phyloP scores from a whole-genome alignment of 2,329 filamentous ascomycete genomes.

The Lachnellula subtilissima region DNA sequence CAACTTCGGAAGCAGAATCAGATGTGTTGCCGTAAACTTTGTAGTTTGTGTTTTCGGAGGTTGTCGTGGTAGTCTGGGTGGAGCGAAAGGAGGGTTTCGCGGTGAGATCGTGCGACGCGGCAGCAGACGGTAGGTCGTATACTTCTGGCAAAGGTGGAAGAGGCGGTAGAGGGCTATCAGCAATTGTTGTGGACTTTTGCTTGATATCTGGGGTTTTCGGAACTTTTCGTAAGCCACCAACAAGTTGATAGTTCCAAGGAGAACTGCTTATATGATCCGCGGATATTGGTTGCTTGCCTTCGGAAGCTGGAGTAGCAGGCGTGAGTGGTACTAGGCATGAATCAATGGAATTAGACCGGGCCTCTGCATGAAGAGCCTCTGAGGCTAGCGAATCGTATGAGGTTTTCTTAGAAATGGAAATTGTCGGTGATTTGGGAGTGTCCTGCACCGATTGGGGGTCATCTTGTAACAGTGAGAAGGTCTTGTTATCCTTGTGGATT shows the following conservation, averaged over 20 bases:
- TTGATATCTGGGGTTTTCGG: slow-evolving; percentile 32
- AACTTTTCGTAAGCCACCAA: slow-evolving; percentile 33
- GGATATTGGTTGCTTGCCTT: slow-evolving; percentile 24
- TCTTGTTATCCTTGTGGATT: slow-evolving; percentile 30
- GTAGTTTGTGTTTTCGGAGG: slow-evolving; percentile 32
- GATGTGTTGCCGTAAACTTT: slow-evolving; percentile 27
- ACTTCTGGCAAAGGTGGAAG: slow-evolving; percentile 16
- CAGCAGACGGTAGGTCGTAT: slow-evolving; percentile 18
- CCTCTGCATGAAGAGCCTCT: slow-evolving; percentile 18
- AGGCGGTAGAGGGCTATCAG: slow-evolving; percentile 22
- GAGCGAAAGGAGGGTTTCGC: slow-evolving; percentile 32
- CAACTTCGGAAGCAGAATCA: slow-evolving; percentile 19
- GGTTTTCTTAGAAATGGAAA: slow-evolving; percentile 17
- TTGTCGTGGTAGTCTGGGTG: slow-evolving; percentile 25
- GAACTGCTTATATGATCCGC: slow-evolving; percentile 29
- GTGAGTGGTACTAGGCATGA: slow-evolving; percentile 25
- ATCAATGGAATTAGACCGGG: slow-evolving; percentile 22
- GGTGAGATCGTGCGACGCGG: slow-evolving; percentile 26
- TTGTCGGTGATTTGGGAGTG: slow-evolving; percentile 17
- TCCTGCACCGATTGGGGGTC: slow-evolving; percentile 18
- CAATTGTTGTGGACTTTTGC: slow-evolving; percentile 18
- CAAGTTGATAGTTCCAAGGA: slow-evolving; percentile 31
- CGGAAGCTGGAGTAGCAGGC: slow-evolving; percentile 22
- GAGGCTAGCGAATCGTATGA: slow-evolving; percentile 25
- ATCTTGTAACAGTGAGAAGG: slow-evolving; percentile 29